Conservation (phyloP, 2,329 filamentous ascomycete genomes). For the Diaporthe citri region DNA sequence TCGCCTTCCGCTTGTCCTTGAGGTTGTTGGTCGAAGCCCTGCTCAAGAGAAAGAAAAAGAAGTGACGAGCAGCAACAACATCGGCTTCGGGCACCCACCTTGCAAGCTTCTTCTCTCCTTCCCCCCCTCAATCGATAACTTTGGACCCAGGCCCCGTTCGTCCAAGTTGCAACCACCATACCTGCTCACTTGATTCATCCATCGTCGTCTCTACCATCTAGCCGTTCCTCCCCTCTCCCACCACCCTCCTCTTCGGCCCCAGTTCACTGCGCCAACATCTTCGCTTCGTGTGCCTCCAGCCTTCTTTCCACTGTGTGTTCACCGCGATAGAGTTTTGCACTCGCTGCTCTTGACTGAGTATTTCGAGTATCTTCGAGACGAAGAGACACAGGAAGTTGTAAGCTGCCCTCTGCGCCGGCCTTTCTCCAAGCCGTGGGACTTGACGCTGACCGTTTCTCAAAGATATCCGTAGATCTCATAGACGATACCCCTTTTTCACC, state of each 20-base stretch:
- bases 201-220: conserved; percentile 12
- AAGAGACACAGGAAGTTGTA: conserved; percentile 32
- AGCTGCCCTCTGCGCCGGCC: neutral
- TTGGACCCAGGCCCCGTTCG: conserved; percentile 13
- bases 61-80: conserved; percentile 17
- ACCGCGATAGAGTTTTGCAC: conserved; percentile 29
- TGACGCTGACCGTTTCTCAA: conserved; percentile 16
- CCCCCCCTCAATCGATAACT: conserved; percentile 27
- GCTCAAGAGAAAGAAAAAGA: conserved; percentile 3
- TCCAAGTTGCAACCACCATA: conserved; percentile 26
- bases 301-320: conserved; percentile 15
- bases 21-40: conserved; percentile 18
- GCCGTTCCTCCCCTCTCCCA: neutral
- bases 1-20: conserved; percentile 16
- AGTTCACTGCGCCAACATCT: conserved; percentile 22
- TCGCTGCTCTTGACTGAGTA: conserved; percentile 42
- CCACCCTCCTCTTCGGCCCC: conserved; percentile 21
- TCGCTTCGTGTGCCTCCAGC: conserved; percentile 29
- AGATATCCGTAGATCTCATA: conserved; percentile 44
- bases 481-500: conserved; percentile 61
- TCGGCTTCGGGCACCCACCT: neutral
- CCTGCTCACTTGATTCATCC: neutral
- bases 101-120: neutral
- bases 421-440: neutral
- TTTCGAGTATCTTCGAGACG: conserved; percentile 38